phyloP scores from a whole-genome alignment of 2,329 filamentous ascomycete species.

The Chrysoporthe austroafricana region DNA sequence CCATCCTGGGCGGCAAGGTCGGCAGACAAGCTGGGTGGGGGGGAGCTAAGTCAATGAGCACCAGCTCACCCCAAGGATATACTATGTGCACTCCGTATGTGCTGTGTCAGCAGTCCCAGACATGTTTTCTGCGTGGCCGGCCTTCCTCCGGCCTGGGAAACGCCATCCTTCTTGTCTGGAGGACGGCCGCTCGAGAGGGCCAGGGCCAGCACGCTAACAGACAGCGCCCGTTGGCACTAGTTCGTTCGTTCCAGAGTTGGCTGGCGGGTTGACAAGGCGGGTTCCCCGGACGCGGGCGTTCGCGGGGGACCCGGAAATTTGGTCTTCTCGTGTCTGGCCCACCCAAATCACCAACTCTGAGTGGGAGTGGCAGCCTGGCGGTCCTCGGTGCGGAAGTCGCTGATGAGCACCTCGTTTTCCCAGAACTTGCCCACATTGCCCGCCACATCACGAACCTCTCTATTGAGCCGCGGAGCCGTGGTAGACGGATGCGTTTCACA shows the following conservation, averaged over 20 bases:
- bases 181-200: background rate
- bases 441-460: no score
- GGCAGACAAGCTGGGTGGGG: background rate
- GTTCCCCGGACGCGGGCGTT: constrained; percentile 22
- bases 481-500: background rate
- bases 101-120: background rate
- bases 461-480: background rate
- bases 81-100: background rate
- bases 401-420: constrained; percentile 6
- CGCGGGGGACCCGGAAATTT: constrained; percentile 28
- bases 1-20: background rate
- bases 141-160: background rate
- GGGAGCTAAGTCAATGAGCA: background rate
- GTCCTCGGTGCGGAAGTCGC: constrained; percentile 12
- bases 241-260: background rate
- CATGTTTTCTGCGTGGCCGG: background rate
- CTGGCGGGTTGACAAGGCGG: background rate
- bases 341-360: background rate
- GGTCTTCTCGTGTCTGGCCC: constrained; percentile 29
- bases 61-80: background rate
- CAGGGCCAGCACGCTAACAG: no score
- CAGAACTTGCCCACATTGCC: no score
- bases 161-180: constrained; percentile 4
- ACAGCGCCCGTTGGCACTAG: background rate
- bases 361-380: background rate